Evolutionary conservation across 257 asterid species (phyloP), one percentile per base, ranked within the genome.

Genomic region (Fraxinus americana): DNA sequence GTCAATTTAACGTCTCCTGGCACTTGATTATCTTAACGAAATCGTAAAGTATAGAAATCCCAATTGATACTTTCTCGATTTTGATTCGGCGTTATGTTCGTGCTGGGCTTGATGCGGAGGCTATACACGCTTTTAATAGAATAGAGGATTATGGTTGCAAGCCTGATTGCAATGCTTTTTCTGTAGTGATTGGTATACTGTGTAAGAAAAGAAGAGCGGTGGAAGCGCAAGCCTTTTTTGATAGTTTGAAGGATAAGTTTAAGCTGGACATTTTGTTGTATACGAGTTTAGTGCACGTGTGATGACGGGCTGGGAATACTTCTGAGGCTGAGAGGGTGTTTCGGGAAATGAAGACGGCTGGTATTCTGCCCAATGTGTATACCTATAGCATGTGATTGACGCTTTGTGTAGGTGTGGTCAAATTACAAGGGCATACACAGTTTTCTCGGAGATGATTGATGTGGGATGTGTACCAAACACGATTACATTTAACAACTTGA

Each of bases 361-460:
- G 86, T 48, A 80, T 95, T 63, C 83, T 80, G 50, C 97, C 97
- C 4, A 86, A 80, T 76, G 97, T 95, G 48, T 91, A 91, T 77
- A 90, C 98, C 21, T 95, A 88, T 73, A 86, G 76, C 45, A 86
- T 89, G 98, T 93, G 88, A 93, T 95, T 41, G 99, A 95, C 74
- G 97, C 91, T 11, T 52, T 93, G 87, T 95, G 98, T 79, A 87
- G 99, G 81, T 82, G 85, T 7, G 99, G 98, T 65, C 98, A 95
- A 77, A 87, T 90, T 67, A 89, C 89, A 0, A 94, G 97, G 17
- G 99, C 99, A 8, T 92, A 93, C 67, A 97, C 91, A 48, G 96
- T 95, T 81, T 91, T 95, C 17, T 82, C 92, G 1, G 99, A 93
- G 83, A 95, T 95, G 98, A 75, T 93, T 52, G 94, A 87, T 19